phyloP scores from a whole-genome alignment of 1,284 basidiomycete genomes.

The Porogramme epimiltina region DNA sequence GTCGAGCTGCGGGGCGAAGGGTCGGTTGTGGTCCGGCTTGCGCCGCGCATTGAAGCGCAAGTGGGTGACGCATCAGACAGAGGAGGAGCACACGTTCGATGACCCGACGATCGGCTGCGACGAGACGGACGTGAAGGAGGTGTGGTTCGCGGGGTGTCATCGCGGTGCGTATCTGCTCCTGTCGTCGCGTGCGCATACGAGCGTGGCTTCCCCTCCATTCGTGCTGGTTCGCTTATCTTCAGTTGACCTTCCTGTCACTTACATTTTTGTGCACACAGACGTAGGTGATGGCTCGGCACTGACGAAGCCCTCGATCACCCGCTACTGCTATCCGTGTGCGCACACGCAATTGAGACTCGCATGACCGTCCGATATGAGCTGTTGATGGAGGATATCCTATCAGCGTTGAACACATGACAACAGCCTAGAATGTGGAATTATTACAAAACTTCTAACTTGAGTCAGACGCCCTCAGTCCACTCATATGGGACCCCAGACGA shows the following conservation, averaged over 20 bases:
- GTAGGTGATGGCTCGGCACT: conserved; percentile 58
- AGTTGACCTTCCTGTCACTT: background rate
- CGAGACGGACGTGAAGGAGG: conserved; percentile 53
- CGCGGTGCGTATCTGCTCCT: conserved; percentile 35
- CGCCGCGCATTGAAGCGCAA: conserved; percentile 11
- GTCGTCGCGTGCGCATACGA: background rate
- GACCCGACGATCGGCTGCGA: conserved; percentile 6
- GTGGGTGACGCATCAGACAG: conserved; percentile 17
- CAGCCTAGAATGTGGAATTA: too few species aligned
- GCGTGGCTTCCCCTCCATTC: background rate
- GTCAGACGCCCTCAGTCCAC: too few species aligned
- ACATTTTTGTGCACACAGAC: conserved; percentile 37
- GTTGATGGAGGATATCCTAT: too few species aligned
- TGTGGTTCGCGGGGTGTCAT: conserved; percentile 56
- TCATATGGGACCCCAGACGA: too few species aligned
- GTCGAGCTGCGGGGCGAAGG: background rate
- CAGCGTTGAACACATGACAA: too few species aligned
- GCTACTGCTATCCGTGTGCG: too few species aligned
- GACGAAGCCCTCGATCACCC: conserved; percentile 52
- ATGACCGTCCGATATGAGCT: too few species aligned
- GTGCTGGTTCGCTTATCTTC: background rate
- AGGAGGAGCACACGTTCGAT: conserved; percentile 24
- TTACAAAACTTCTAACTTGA: too few species aligned
- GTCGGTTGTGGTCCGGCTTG: conserved; percentile 2
- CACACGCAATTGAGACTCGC: too few species aligned